These are phyloP conservation scores for Candida pseudoviswanathii DNA, from an alignment of 1,139 yeast genomes.

Conservation along the genomic window DNA sequence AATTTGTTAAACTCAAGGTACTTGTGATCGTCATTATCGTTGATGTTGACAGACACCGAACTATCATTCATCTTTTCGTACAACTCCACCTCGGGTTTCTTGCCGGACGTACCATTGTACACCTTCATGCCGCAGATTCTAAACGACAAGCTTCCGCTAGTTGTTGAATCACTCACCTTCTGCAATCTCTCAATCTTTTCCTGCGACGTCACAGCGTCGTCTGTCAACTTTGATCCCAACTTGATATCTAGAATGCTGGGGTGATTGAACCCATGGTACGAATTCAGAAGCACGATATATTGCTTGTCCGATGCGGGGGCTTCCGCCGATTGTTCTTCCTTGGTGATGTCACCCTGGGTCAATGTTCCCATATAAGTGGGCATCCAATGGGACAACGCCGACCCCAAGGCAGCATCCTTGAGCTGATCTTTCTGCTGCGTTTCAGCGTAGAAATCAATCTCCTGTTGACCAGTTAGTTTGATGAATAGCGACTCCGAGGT, in stretches of 20 bases:
- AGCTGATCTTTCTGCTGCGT: conserved; percentile 22
- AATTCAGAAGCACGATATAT: conserved; percentile 74
- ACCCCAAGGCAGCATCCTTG: conserved; percentile 31
- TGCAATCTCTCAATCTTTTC: conserved; percentile 66
- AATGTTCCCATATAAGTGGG: conserved; percentile 45
- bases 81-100: conserved; percentile 12
- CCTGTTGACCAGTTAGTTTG: conserved; percentile 66
- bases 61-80: conserved; percentile 21
- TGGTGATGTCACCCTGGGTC: conserved; percentile 28
- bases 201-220: conserved; percentile 49
- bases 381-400: conserved; percentile 54
- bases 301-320: conserved; percentile 12
- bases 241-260: conserved; percentile 87
- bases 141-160: conserved; percentile 74
- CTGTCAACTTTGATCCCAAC: conserved; percentile 73
- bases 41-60: conserved; percentile 15
- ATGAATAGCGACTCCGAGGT: conserved; percentile 59
- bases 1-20: conserved; percentile 61
- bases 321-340: conserved; percentile 1
- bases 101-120: conserved; percentile 21
- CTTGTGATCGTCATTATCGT: conserved; percentile 26
- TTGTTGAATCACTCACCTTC: conserved; percentile 67
- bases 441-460: conserved; percentile 67
- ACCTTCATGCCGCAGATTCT: conserved; percentile 90
- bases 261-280: conserved; percentile 56